Percentiles rank a stretch among this genome's conserved stretches.
Evolutionary conservation across 306 rosid genomes (phyloP).

Genomic region (Casuarina glauca): DNA sequence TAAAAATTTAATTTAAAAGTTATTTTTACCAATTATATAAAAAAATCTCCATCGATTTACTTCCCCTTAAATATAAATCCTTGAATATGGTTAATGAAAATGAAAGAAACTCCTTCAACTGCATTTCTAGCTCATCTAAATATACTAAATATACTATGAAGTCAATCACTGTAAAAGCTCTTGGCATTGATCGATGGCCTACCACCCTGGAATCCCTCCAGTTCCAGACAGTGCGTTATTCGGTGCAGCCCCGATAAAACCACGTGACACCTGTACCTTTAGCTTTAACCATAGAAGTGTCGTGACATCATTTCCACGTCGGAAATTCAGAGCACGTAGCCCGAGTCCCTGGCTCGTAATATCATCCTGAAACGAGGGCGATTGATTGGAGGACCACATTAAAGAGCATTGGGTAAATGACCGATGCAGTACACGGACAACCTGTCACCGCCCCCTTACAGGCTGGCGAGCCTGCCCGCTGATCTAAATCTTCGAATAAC

Average conservation of each 20-base stretch:
- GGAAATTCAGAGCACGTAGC: background rate
- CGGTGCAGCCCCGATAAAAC: background rate
- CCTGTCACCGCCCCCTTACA: constrained; percentile 86
- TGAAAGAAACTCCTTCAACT: too few species aligned
- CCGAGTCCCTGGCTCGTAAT: constrained; percentile 35
- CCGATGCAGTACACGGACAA: constrained; percentile 33
- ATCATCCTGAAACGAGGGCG: constrained; percentile 26
- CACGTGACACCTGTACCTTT: too few species aligned
- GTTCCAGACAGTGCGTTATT: background rate
- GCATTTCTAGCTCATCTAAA: too few species aligned
- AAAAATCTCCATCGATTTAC: too few species aligned
- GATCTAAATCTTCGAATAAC: background rate
- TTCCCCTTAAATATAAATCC: too few species aligned
- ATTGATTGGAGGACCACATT: background rate
- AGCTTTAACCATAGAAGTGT: too few species aligned
- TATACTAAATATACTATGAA: too few species aligned
- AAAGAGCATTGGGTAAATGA: background rate
- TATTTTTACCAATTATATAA: too few species aligned
- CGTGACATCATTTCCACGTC: background rate
- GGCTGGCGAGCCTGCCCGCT: constrained; percentile 65
- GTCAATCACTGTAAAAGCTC: background rate
- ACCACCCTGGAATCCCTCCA: background rate
- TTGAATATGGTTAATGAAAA: too few species aligned
- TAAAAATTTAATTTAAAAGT: too few species aligned
- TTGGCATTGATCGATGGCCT: background rate